phyloP scores from a whole-genome alignment of 257 asterid genomes.

The Henckelia pumila region DNA sequence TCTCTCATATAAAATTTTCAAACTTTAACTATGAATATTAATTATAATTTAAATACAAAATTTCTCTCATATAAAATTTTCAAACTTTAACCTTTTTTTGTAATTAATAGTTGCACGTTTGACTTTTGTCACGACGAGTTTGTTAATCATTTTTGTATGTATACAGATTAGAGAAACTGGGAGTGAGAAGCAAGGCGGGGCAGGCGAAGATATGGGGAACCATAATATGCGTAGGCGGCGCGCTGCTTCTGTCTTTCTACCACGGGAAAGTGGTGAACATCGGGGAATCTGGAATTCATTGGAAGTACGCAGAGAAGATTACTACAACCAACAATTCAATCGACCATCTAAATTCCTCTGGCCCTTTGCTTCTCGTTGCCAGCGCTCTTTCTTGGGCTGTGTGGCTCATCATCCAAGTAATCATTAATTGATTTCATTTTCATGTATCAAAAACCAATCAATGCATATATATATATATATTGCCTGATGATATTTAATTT shows the following conservation, averaged over 20 bases:
- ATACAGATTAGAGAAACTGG: conserved; percentile 70
- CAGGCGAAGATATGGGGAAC: conserved; percentile 74
- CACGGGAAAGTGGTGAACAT: conserved; percentile 49
- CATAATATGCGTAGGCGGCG: conserved; percentile 69
- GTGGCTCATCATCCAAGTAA: conserved; percentile 76
- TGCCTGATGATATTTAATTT: no score
- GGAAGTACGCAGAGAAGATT: conserved; percentile 61
- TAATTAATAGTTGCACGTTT: no score
- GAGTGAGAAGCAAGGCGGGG: conserved; percentile 58
- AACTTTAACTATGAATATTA: no score
- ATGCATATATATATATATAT: no score
- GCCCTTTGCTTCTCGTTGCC: conserved; percentile 65
- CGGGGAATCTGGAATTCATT: conserved; percentile 57
- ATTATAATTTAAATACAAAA: no score
- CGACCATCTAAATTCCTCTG: conserved; percentile 47
- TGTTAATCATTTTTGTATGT: no score
- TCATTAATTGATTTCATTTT: no score
- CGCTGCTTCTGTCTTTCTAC: conserved; percentile 66
- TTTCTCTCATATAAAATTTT: no score
- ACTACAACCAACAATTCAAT: conserved; percentile 28
- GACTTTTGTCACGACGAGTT: no score
- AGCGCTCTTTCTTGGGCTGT: conserved; percentile 82
- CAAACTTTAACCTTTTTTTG: no score
- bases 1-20: no score
- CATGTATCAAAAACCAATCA: no score